Percentiles rank a stretch among this genome's conserved stretches.
Evolutionary conservation across 169 alveolate species (phyloP).

Genomic region (Fabrea salina): DNA sequence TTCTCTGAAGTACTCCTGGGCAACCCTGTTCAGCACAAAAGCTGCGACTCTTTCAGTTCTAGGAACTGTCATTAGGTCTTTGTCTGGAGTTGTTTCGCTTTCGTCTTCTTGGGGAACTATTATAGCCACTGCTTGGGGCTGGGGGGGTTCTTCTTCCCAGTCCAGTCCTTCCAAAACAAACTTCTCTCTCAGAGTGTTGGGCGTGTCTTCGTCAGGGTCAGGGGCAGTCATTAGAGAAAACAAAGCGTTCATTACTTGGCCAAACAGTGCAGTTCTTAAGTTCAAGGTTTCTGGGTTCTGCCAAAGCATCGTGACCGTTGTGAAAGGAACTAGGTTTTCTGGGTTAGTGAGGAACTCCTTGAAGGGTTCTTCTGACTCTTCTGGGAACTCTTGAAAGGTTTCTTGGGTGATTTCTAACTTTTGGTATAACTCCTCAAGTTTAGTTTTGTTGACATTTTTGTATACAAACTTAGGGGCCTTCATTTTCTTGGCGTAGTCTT

Average conservation of each 20-base stretch:
- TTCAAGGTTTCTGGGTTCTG: background rate
- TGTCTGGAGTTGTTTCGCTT: too few species aligned
- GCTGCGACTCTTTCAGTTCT: too few species aligned
- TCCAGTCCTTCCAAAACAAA: constrained; percentile 29
- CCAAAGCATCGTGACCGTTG: background rate
- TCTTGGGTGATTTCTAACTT: background rate
- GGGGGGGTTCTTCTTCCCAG: background rate
- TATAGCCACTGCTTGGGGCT: constrained; percentile 41
- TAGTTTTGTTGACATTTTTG: background rate
- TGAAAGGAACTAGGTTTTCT: constrained; percentile 12
- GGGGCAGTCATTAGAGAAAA: constrained; percentile 8
- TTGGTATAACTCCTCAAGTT: constrained; percentile 27
- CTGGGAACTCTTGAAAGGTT: background rate
- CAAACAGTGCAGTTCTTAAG: constrained; percentile 5
- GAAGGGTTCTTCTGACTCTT: background rate
- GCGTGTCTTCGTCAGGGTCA: constrained; percentile 32
- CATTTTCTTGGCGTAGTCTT: background rate
- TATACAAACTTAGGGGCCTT: constrained; percentile 19
- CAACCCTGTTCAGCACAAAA: too few species aligned
- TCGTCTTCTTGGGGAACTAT: too few species aligned
- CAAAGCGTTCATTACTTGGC: background rate
- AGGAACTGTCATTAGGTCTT: too few species aligned
- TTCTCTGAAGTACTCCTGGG: too few species aligned
- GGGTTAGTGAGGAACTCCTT: background rate
- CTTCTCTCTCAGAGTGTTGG: constrained; percentile 5